Evolutionary conservation across 192 early-diverging fungal species (phyloP).

Genomic region (Helicostylum pulchrum): DNA sequence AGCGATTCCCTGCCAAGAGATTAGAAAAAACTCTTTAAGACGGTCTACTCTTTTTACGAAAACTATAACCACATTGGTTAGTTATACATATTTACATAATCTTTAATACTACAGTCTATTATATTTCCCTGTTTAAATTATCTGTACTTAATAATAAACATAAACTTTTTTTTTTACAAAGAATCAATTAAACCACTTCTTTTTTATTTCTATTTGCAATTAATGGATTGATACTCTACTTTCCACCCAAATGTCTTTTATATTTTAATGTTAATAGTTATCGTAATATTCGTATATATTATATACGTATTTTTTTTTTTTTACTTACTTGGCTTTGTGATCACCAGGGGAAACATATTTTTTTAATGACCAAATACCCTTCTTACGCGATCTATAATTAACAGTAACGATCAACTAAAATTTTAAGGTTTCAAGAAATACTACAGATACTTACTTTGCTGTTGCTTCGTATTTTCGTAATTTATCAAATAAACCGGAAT

Average conservation of each 20-base stretch:
- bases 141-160: too few species aligned
- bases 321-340: conserved; percentile 33
- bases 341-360: conserved; percentile 46
- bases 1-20: conserved; percentile 44
- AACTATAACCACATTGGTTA: too few species aligned
- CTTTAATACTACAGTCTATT: too few species aligned
- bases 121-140: too few species aligned
- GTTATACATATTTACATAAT: too few species aligned
- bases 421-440: background rate
- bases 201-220: too few species aligned
- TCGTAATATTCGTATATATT: too few species aligned
- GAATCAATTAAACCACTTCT: too few species aligned
- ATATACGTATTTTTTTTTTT: background rate
- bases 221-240: background rate
- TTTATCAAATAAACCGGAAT: conserved; percentile 42
- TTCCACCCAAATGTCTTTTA: background rate
- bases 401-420: background rate
- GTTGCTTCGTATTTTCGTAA: conserved; percentile 44
- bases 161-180: too few species aligned
- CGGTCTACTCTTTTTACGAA: too few species aligned
- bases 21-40: conserved; percentile 11
- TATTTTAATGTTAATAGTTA: background rate
- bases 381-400: conserved; percentile 28
- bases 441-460: conserved; percentile 59
- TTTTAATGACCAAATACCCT: conserved; percentile 50